Base-by-base conservation (phyloP, 75 land plant genomes). In the Cryptomeria japonica region DNA sequence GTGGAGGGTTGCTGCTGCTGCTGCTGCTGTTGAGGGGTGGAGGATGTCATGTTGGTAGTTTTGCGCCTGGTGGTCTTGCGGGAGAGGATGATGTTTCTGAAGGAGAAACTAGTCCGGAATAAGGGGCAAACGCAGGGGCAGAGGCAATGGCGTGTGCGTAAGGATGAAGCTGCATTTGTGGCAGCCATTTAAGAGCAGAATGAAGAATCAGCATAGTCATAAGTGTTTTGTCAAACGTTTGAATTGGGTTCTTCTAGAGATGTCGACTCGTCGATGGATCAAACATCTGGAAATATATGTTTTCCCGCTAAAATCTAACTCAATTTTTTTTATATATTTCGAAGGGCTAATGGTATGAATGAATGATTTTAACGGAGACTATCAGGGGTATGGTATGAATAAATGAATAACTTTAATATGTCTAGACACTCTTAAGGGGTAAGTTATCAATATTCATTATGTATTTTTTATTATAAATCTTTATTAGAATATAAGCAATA, bases 41-140 rank as follows among this genome's bases (percentile, higher is more conserved):
- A 39, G 83, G 83, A 80, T 37, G 83, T 42, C 83, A 80, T 80
- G 9, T 49, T 80, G 49, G 49, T 80, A 1, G 47, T 80, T 80
- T 42, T 79, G 10, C 44, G 82, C 18, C 38, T 4, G 22, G 82
- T 41, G 22, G 44, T 41, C 1, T 13, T 42, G 16, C 46, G 6
- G 83, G 13, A 38, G 18, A 38, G 1, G 8, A 22, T 39, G 28
- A 80, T 39, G n/a, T 39, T 41, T 80, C 12, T 42, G 83, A 80
- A 38, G 13, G 83, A 42, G 28, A 38, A 0, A 6, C 28, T 42
- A 14, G 83, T 39, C 10, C 42, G 19, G n/a, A 80, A 25, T 5
- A 80, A 28, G 25, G 46, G 1, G 37, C 16, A 12, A 22, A n/a
- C n/a, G 22, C 83, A 42, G 13, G 46, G 6, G 16, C 37, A 32